Evolutionary conservation across 257 asterid genomes (phyloP).

Genomic region (Anisodus tanguticus): DNA sequence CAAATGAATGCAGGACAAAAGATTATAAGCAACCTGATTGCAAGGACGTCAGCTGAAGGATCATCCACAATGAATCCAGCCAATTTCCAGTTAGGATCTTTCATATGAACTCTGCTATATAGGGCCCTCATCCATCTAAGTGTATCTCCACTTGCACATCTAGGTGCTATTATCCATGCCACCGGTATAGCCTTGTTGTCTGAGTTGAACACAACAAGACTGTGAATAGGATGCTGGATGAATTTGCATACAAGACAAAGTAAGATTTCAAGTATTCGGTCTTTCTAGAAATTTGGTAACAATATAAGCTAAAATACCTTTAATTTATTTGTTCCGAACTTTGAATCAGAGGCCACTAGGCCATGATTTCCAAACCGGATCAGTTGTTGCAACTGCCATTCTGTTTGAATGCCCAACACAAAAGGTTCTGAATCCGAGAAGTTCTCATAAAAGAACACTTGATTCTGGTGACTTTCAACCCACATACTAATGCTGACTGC

Average conservation of each 20-base stretch:
- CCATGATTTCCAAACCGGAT: conserved; percentile 83
- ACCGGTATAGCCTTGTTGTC: conserved; percentile 98
- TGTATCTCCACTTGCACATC: conserved; percentile 63
- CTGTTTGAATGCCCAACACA: conserved; percentile 89
- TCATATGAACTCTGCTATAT: conserved; percentile 74
- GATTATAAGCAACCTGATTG: conserved; percentile 60
- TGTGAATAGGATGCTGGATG: conserved; percentile 83
- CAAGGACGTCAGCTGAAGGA: conserved; percentile 67
- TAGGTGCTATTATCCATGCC: conserved; percentile 87
- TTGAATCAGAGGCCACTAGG: conserved; percentile 75
- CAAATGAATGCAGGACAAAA: conserved; percentile 12
- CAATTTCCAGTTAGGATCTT: conserved; percentile 94
- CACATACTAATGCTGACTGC: conserved; percentile 72
- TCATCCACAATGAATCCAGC: conserved; percentile 95
- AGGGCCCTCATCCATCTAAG: conserved; percentile 95
- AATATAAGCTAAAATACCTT: conserved; percentile 56
- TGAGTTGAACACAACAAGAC: conserved; percentile 95
- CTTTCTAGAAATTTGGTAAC: conserved; percentile 26
- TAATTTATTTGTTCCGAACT: conserved; percentile 84
- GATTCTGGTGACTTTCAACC: conserved; percentile 76
- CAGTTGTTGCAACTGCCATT: conserved; percentile 99
- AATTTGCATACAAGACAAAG: conserved; percentile 45
- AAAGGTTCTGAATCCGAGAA: conserved; percentile 83
- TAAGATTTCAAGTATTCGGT: conserved; percentile 43
- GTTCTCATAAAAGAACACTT: conserved; percentile 80